Conservation (phyloP, 805 yeast genomes). For the Saturnispora silvae region DNA sequence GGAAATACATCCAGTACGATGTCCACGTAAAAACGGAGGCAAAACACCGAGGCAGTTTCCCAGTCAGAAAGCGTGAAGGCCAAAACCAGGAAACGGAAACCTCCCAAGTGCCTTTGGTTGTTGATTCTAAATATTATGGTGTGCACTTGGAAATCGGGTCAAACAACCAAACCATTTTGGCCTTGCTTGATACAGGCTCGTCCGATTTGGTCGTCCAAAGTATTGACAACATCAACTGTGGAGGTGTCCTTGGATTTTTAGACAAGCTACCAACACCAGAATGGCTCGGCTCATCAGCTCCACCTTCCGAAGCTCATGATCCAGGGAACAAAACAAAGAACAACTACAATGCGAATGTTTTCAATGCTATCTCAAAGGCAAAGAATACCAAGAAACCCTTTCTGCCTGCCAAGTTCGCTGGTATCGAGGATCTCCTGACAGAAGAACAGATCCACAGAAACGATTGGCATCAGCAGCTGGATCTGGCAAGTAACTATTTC, state of each 20-base stretch:
- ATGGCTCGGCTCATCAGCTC: slow-evolving; percentile 1
- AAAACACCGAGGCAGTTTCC: too few relatives aligned
- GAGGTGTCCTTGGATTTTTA: background rate
- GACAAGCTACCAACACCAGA: too few relatives aligned
- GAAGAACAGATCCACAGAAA: too few relatives aligned
- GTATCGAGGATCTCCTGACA: background rate
- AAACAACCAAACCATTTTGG: background rate
- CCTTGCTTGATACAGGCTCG: slow-evolving; percentile 8
- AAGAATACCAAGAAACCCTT: too few relatives aligned
- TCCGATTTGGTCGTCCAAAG: slow-evolving; percentile 7
- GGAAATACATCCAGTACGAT: too few relatives aligned
- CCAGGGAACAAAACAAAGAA: background rate
- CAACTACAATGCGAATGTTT: background rate
- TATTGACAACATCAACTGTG: slow-evolving; percentile 5
- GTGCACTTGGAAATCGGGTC: slow-evolving; percentile 4
- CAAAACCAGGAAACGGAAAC: too few relatives aligned
- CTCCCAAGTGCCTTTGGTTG: too few relatives aligned
- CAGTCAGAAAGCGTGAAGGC: too few relatives aligned
- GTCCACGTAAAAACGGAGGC: too few relatives aligned
- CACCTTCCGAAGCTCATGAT: background rate
- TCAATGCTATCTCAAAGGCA: background rate
- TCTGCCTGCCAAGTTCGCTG: background rate
- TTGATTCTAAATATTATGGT: too few relatives aligned
- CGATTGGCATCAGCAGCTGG: background rate
- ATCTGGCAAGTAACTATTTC: background rate